Evolutionary conservation across 768 basidiomycete species (phyloP), one percentile per base, ranked within the genome.

Genomic region (Stropharia rugosoannulata): DNA sequence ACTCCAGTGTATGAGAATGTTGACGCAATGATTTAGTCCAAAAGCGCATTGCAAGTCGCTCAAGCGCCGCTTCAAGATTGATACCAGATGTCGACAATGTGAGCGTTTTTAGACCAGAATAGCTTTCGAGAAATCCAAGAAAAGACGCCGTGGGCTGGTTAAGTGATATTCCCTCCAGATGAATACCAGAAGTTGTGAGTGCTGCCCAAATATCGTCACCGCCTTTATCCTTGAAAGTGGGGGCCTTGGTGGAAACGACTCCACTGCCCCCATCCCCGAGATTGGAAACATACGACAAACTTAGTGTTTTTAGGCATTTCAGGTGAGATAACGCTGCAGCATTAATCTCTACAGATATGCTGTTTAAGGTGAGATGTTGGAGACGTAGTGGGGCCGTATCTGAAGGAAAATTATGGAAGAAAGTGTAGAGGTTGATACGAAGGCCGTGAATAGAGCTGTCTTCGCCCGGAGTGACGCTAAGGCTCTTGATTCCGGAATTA

Each of bases 331-430:
- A 32, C 1, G 40, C 48, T 5, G 25, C 29, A 7, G 36, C 16
- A 19, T 59, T 54, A 15, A 59, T 12, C 29, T 47, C 41, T 25
- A 59, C 36, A 36, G 48, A 56, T n/a, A 38, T 19, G 35, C 42
- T 47, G 10, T 42, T 32, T 25, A 59, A 22, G 11, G 25, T 19
- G 8, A 59, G 50, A 6, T 48, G 46, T 4, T 16, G 38, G 5
- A 59, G 45, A 16, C 49, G 49, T 29, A 59, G 42, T 29, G 54
- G 55, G 5, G 13, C 11, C 4, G 37, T 38, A 19, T 43, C 16
- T 2, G 45, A 35, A 6, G 41, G 32, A 29, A 13, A 49, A 3
- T 35, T 6, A 19, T n/a, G 36, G 32, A 59, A 44, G 22, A 48
- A 46, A 36, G 16, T 44, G 18, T 52, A 41, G 9, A 52, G 27